These are phyloP conservation scores for Lablab purpureus DNA, from an alignment of 306 rosid species.

Conservation along the genomic window DNA sequence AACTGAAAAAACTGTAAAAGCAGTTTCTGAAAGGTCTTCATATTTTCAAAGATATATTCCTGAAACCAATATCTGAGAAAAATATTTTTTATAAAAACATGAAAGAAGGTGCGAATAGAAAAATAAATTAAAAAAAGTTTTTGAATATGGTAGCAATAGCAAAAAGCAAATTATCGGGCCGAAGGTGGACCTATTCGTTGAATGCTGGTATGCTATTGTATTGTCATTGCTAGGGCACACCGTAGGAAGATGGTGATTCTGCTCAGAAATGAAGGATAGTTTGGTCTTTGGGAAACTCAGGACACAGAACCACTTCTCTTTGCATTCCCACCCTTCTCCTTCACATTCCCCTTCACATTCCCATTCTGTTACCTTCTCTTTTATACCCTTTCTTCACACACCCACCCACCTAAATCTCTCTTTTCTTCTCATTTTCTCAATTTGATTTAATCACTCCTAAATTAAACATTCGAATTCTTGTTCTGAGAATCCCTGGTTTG, in stretches of 20 bases:
- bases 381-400: neutral
- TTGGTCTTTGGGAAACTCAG: neutral
- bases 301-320: constrained; percentile 1
- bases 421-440: neutral
- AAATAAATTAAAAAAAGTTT: neutral
- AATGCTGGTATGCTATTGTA: too few relatives aligned
- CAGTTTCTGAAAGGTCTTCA: too few relatives aligned
- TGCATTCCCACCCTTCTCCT: constrained; percentile 16
- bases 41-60: too few relatives aligned
- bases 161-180: constrained; percentile 9
- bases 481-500: constrained; percentile 40
- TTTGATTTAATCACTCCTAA: neutral
- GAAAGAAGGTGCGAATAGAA: neutral
- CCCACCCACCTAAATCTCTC: neutral
- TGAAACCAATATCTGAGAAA: too few relatives aligned
- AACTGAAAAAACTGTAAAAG: too few relatives aligned
- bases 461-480: neutral
- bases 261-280: neutral
- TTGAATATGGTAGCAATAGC: neutral
- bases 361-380: neutral
- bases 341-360: neutral
- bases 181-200: neutral
- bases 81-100: too few relatives aligned
- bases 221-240: neutral
- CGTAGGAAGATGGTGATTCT: neutral